These are phyloP conservation scores for Volvariella volvacea DNA, from an alignment of 1,284 basidiomycete genomes.

Conservation along the genomic window DNA sequence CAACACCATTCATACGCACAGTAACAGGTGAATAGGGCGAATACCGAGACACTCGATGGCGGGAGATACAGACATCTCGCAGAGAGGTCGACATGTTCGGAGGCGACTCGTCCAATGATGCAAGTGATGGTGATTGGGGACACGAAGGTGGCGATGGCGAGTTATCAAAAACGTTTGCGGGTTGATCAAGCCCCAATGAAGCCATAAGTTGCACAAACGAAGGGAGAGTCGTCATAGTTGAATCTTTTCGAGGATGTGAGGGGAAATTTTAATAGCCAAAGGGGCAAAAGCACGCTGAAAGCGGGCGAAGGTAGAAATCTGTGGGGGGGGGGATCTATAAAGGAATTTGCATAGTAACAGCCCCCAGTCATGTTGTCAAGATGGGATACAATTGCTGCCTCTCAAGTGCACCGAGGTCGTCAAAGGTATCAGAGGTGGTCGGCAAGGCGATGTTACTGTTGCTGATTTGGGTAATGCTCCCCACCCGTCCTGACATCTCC, in stretches of 20 bases:
- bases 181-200: slow-evolving; percentile 60
- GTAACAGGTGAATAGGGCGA: slow-evolving; percentile 55
- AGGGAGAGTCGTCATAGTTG: slow-evolving; percentile 60
- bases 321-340: slow-evolving; percentile 27
- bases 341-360: slow-evolving; percentile 38
- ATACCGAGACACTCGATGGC: slow-evolving; percentile 43
- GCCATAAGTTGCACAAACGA: slow-evolving; percentile 82
- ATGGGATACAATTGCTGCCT: slow-evolving; percentile 37
- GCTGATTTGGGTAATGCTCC: slow-evolving; percentile 16
- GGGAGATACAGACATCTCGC: slow-evolving; percentile 33
- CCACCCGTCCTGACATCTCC: slow-evolving; percentile 8
- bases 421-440: slow-evolving; percentile 32
- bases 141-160: slow-evolving; percentile 34
- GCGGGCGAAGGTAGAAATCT: slow-evolving; percentile 24
- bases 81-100: slow-evolving; percentile 28
- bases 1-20: slow-evolving; percentile 33
- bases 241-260: slow-evolving; percentile 20
- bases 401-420: slow-evolving; percentile 22
- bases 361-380: slow-evolving; percentile 46
- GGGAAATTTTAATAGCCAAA: slow-evolving; percentile 21
- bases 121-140: slow-evolving; percentile 26
- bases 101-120: slow-evolving; percentile 11
- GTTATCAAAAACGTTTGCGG: slow-evolving; percentile 28
- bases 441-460: slow-evolving; percentile 40
- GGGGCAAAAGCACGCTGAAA: slow-evolving; percentile 25